Evolutionary conservation across 768 basidiomycete species (phyloP), one percentile per base, ranked within the genome.

Genomic region (Piloderma croceum): DNA sequence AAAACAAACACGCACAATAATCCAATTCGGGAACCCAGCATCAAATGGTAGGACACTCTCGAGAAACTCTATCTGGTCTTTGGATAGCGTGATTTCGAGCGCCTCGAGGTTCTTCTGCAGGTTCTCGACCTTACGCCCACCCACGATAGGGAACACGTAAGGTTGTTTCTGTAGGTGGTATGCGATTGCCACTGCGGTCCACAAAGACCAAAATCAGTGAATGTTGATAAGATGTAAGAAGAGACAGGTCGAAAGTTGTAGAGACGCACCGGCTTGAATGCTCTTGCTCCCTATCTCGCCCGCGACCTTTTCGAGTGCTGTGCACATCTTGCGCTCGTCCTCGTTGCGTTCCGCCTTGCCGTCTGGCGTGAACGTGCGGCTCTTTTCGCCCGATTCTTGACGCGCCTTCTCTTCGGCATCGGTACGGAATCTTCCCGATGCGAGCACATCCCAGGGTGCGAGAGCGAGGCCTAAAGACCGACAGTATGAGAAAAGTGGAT

Each of bases 111-210:
- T n/a, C n/a, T n/a, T n/a, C n/a, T n/a, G n/a, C n/a, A 77, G 53
- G 24, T 79, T 71, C 51, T 74, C 73, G 33, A 74, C 56, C 48
- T 75, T 79, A 36, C 73, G 63, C 1, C 73, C 69, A 4, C 74
- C 74, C 19, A 76, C 53, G 42, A 76, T 62, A 1, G 73, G 73
- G n/a, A n/a, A n/a, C n/a, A n/a, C n/a, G n/a, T n/a, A n/a, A n/a
- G n/a, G n/a, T n/a, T n/a, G n/a, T n/a, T 77, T 79, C 31, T 75
- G 71, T 58, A 78, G 58, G 10, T 77, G 56, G 42, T 76, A 77
- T 11, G 73, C 72, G 43, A 79, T 70, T 7, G 74, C 73, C 3
- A 76, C 72, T 71, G n/a, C n/a, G n/a, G n/a, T n/a, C n/a, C n/a
- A n/a, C n/a, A n/a, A n/a, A n/a, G n/a, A n/a, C n/a, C n/a, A n/a